Percentiles rank a stretch among this genome's conserved stretches.
Evolutionary conservation across 164 flowering plant genomes (phyloP).

Genomic region (Litsea cubeba): DNA sequence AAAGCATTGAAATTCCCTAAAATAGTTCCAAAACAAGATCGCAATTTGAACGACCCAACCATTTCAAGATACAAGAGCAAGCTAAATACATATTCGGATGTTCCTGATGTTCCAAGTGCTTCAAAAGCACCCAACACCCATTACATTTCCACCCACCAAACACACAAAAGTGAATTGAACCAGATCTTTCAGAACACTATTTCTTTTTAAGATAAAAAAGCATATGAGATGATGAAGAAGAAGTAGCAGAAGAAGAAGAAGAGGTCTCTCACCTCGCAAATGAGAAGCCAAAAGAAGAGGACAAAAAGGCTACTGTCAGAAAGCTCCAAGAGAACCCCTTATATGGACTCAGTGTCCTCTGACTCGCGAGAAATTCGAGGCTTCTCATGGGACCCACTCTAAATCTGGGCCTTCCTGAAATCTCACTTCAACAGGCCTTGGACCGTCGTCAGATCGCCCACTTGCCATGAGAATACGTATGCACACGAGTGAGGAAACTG

Average conservation of each 20-base stretch:
- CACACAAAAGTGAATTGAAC: neutral
- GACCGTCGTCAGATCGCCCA: no score
- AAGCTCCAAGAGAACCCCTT: neutral
- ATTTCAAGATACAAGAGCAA: neutral
- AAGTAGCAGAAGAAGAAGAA: neutral
- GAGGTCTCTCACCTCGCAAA: neutral
- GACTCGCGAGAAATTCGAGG: no score
- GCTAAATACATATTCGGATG: neutral
- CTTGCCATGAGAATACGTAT: no score
- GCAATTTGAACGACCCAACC: neutral
- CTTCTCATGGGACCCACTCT: no score
- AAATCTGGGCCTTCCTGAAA: no score
- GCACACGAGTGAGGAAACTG: no score
- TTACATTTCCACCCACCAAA: neutral
- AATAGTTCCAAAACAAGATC: neutral
- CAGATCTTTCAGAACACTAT: neutral
- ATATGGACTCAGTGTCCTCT: no score
- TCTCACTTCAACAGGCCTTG: no score
- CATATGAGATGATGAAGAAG: neutral
- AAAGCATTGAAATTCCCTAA: neutral
- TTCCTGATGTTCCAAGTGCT: neutral
- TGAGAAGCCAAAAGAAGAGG: neutral
- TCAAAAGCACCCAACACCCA: neutral
- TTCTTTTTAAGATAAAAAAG: neutral
- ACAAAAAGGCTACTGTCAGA: neutral